Evolutionary conservation across 2,329 filamentous ascomycete species (phyloP).

Genomic region (Hortaea werneckii): DNA sequence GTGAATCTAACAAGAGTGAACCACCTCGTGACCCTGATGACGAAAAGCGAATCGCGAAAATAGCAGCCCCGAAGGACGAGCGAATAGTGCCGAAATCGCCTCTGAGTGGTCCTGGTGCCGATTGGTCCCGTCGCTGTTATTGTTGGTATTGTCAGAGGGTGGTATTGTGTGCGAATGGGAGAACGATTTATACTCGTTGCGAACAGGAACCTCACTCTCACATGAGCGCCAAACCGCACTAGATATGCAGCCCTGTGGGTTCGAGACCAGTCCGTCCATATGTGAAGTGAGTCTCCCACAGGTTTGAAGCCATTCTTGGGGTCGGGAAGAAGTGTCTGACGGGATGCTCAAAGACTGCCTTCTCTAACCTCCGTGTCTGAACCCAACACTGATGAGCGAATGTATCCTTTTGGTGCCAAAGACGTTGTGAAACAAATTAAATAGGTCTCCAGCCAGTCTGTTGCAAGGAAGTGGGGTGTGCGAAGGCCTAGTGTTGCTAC

Average conservation of each 20-base stretch:
- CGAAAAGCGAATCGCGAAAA: not conserved
- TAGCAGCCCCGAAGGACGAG: not conserved
- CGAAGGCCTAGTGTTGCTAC: too few species aligned
- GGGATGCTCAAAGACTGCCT: too few species aligned
- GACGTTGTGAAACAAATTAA: too few species aligned
- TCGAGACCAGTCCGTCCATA: not conserved
- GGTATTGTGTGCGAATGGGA: constrained; percentile 4
- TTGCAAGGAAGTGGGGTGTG: too few species aligned
- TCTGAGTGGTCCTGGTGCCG: not conserved
- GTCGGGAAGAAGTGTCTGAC: too few species aligned
- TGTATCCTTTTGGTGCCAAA: too few species aligned
- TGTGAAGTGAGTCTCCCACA: not conserved
- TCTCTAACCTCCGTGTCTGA: too few species aligned
- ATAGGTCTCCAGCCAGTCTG: too few species aligned
- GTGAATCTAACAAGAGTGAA: not conserved
- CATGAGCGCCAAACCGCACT: not conserved
- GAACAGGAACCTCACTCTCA: constrained; percentile 4
- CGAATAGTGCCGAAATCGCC: not conserved
- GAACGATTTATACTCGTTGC: constrained; percentile 2
- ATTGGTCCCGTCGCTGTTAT: not conserved
- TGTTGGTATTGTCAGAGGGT: constrained; percentile 1
- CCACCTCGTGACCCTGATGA: constrained; percentile 5
- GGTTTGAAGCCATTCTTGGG: too few species aligned
- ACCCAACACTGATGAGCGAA: too few species aligned
- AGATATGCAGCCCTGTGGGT: not conserved